A percentile compares a stretch with the other conserved stretches of the same genome.
Conservation (phyloP, 140 eudicot species). For the Anethum foeniculum region DNA sequence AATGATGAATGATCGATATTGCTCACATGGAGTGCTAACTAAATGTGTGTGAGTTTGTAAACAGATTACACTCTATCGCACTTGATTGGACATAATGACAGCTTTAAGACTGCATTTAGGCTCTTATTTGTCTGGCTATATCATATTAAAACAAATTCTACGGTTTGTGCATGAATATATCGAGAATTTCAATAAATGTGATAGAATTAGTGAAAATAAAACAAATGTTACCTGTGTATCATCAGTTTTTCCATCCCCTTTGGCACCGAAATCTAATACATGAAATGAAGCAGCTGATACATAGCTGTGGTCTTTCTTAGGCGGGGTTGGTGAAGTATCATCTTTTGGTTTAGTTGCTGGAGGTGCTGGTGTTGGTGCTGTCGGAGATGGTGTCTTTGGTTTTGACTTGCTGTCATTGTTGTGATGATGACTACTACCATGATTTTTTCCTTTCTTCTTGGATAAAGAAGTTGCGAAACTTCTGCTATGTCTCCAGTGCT, state of each 20-base stretch:
- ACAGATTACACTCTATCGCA: not conserved
- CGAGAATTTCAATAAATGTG: not conserved
- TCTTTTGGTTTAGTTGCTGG: not conserved
- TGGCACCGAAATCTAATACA: conserved; percentile 8
- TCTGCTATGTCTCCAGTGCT: conserved; percentile 56
- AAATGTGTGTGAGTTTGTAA: not conserved
- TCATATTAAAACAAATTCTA: not conserved
- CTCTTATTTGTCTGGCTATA: not conserved
- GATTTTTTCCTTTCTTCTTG: conserved; percentile 46
- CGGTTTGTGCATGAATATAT: not conserved
- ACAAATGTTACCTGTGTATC: not conserved
- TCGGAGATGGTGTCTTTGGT: conserved; percentile 35
- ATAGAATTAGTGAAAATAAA: not conserved
- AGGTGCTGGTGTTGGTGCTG: conserved; percentile 28
- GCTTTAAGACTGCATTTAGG: not conserved
- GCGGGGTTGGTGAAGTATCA: not conserved
- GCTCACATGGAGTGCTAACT: not conserved
- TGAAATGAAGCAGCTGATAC: not conserved
- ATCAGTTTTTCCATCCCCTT: not conserved
- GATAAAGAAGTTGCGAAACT: conserved; percentile 31
- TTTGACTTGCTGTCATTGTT: conserved; percentile 23
- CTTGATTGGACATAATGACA: not conserved
- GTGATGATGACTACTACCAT: conserved; percentile 20
- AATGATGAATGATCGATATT: not conserved
- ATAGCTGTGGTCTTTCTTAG: not conserved